These are phyloP conservation scores for Kwoniella botswanensis DNA, from an alignment of 768 basidiomycete genomes.

Conservation along the genomic window DNA sequence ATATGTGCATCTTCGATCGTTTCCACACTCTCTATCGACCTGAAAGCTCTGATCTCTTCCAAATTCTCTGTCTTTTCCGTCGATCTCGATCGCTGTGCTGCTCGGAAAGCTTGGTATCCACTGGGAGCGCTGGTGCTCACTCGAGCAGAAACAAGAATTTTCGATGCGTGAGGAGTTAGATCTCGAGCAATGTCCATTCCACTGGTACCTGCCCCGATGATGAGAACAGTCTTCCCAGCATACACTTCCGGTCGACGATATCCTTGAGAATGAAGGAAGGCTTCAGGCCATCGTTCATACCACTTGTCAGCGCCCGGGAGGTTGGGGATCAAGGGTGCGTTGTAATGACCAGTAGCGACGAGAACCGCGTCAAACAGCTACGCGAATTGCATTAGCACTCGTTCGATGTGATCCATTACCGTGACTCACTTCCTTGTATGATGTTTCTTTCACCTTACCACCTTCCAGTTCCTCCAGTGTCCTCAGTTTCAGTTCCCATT, in stretches of 20 bases:
- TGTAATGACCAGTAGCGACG: constrained; percentile 45
- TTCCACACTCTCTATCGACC: constrained; percentile 38
- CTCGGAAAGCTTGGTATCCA: constrained; percentile 27
- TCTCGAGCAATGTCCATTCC: constrained; percentile 60
- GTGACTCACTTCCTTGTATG: neutral
- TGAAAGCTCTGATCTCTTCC: constrained; percentile 60
- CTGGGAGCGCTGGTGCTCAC: constrained; percentile 31
- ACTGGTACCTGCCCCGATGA: constrained; percentile 61
- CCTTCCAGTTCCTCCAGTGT: constrained; percentile 20
- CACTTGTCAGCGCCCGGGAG: constrained; percentile 58
- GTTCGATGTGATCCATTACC: neutral
- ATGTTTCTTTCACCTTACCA: constrained; percentile 17
- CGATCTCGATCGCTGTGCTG: constrained; percentile 27
- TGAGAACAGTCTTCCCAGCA: constrained; percentile 60
- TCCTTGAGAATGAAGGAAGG: constrained; percentile 60
- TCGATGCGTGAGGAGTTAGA: constrained; percentile 47
- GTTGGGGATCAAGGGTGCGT: constrained; percentile 46
- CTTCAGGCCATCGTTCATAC: constrained; percentile 57
- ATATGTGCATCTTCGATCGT: constrained; percentile 56
- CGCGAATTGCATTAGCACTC: neutral
- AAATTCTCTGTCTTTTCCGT: constrained; percentile 52
- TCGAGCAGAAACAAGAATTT: constrained; percentile 58
- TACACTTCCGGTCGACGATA: constrained; percentile 61
- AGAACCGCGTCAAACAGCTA: constrained; percentile 28
- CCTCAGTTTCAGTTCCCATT: constrained; percentile 27